phyloP scores from a whole-genome alignment of 495 filamentous ascomycete genomes.

The Penicillium bialowiezense region DNA sequence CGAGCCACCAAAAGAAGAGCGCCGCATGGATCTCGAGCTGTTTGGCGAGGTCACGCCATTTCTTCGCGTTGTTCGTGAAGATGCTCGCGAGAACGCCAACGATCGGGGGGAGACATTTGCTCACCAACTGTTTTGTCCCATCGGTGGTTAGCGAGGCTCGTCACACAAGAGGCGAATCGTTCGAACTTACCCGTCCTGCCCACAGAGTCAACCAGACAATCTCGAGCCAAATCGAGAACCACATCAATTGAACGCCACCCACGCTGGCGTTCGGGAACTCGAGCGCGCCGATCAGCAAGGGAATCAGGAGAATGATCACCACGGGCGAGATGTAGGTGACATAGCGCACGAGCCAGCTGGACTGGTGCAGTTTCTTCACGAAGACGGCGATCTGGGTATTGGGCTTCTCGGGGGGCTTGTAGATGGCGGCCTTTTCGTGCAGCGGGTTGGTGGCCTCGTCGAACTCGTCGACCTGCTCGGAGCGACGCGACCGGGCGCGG shows the following conservation, averaged over 20 bases:
- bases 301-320: slow-evolving; percentile 71
- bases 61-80: slow-evolving; percentile 85
- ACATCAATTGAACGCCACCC: slow-evolving; percentile 75
- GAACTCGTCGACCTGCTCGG: slow-evolving; percentile 78
- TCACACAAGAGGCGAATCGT: too few relatives aligned
- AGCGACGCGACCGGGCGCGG: slow-evolving; percentile 47
- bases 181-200: slow-evolving; percentile 61
- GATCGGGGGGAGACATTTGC: slow-evolving; percentile 67
- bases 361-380: slow-evolving; percentile 66
- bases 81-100: slow-evolving; percentile 68
- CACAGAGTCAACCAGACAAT: slow-evolving; percentile 91
- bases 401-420: slow-evolving; percentile 67
- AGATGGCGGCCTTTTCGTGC: slow-evolving; percentile 66
- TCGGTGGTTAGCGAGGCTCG: neutral
- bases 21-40: slow-evolving; percentile 84
- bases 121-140: slow-evolving; percentile 58
- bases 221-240: slow-evolving; percentile 95
- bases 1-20: slow-evolving; percentile 90
- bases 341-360: slow-evolving; percentile 78
- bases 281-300: slow-evolving; percentile 73
- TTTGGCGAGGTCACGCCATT: slow-evolving; percentile 87
- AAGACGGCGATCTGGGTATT: slow-evolving; percentile 58
- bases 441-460: slow-evolving; percentile 71
- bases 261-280: slow-evolving; percentile 62
- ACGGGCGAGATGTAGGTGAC: slow-evolving; percentile 82